A percentile compares a stretch with the other conserved stretches of the same genome.
Conservation (phyloP, 1,284 basidiomycete genomes). For the Moesziomyces globuligerus region DNA sequence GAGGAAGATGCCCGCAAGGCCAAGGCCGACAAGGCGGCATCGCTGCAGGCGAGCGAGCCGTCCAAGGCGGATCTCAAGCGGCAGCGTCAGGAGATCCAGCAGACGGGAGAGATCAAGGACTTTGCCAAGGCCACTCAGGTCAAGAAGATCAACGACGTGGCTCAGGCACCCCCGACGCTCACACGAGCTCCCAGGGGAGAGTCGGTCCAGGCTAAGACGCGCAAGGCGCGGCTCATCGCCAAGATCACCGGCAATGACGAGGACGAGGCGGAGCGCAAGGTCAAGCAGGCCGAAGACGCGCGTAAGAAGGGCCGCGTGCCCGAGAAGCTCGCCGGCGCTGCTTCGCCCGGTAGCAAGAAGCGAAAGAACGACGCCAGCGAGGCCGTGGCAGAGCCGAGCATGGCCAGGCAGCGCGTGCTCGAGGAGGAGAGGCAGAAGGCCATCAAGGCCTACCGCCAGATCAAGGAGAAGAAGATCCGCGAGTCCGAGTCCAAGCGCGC, state of each 20-base stretch:
- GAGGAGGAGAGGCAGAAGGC: constrained; percentile 55
- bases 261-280: constrained; percentile 39
- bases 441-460: constrained; percentile 55
- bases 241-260: constrained; percentile 51
- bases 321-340: constrained; percentile 11
- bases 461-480: constrained; percentile 52
- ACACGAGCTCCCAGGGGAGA: constrained; percentile 57
- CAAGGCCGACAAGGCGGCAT: constrained; percentile 49
- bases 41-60: constrained; percentile 40
- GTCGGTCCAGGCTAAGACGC: constrained; percentile 40
- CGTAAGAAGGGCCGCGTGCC: constrained; percentile 43
- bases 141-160: constrained; percentile 59
- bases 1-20: constrained; percentile 37
- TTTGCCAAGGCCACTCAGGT: constrained; percentile 50
- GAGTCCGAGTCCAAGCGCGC: constrained; percentile 26
- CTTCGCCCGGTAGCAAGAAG: constrained; percentile 12
- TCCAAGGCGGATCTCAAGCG: constrained; percentile 45
- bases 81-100: constrained; percentile 42
- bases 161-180: constrained; percentile 54
- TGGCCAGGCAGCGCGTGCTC: constrained; percentile 55
- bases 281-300: constrained; percentile 40
- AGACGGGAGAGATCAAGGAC: constrained; percentile 48
- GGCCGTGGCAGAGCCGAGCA: constrained; percentile 36
- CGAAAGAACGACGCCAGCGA: constrained; percentile 14
- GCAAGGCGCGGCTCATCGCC: constrained; percentile 49